Evolutionary conservation across 2,329 filamentous ascomycete genomes (phyloP), one percentile per base, ranked within the genome.

Genomic region (Cordyceps pruinosa): DNA sequence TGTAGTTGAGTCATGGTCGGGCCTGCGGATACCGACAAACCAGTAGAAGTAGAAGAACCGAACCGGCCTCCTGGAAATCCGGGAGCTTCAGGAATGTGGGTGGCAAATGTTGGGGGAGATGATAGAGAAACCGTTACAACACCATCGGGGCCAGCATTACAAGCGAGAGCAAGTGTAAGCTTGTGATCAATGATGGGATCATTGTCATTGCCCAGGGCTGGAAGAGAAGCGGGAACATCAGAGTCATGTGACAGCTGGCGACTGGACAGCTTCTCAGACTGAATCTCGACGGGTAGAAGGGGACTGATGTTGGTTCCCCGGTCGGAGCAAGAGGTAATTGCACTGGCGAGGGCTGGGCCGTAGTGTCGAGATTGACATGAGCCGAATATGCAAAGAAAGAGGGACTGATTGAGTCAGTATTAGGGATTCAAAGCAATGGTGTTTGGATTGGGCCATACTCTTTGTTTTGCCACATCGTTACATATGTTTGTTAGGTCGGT

Each of bases 351-450:
- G 3, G 70, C 68, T 35, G 61, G 58, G 17, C 67, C 69, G 34
- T 72, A 71, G n/a, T 59, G 54, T 25, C 63, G 34, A 25, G 60
- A 28, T n/a, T 59, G 56, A 47, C 70, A 72, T 13, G 63, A 62
- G 32, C 57, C 62, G 44, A 66, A 59, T 49, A 72, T 60, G 48
- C 70, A 72, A 34, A 66, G 61, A 35, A 70, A 72, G 15, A 71
- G 59, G 34, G 64, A 61, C 70, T 72, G 17, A 5, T 6, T 12
- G 26, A 21, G 42, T 55, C 41, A 59, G 34, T 8, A 12, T 34
- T 23, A 17, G 10, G 19, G 12, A 19, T 23, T 5, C n/a, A n/a
- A n/a, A n/a, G n/a, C n/a, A n/a, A 30, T 5, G 25, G 15, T 8
- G n/a, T 23, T 37, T n/a, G 23, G n/a, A 10, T 15, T 4, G 26